phyloP scores from a whole-genome alignment of 768 basidiomycete species.

The Lanmaoa rubissima region DNA sequence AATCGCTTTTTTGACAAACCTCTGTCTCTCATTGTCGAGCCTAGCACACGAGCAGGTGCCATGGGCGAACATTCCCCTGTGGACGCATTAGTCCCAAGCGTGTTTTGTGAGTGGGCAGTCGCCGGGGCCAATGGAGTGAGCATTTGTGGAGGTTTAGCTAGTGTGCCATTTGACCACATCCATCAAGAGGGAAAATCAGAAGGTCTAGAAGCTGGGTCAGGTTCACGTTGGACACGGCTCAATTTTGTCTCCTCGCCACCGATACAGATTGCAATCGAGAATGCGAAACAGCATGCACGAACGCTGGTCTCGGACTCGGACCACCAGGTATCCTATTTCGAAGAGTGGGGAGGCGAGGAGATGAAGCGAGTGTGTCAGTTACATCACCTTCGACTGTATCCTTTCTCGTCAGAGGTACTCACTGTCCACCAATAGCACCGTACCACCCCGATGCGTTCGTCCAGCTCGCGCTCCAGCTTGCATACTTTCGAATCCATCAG shows the following conservation, averaged over 20 bases:
- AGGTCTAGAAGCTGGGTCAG: conserved; percentile 9
- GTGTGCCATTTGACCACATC: conserved; percentile 12
- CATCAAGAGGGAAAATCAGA: background rate
- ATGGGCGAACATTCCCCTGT: conserved; percentile 90
- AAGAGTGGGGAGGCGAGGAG: conserved; percentile 83
- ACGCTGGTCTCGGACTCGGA: conserved; percentile 76
- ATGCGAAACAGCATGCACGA: conserved; percentile 56
- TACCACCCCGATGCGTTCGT: conserved; percentile 79
- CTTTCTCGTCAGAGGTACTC: background rate
- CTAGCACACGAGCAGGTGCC: conserved; percentile 79
- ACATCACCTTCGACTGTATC: background rate
- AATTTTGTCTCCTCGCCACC: conserved; percentile 73
- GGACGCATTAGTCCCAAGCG: conserved; percentile 87
- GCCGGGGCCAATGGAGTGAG: conserved; percentile 25
- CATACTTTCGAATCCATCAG: conserved; percentile 79
- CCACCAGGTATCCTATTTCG: conserved; percentile 77
- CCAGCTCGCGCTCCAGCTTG: conserved; percentile 89
- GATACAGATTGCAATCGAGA: conserved; percentile 53
- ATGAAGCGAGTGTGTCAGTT: conserved; percentile 70
- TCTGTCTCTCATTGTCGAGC: conserved; percentile 78
- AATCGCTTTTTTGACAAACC: conserved; percentile 94
- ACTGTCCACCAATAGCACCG: conserved; percentile 37
- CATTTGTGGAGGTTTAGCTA: conserved; percentile 54
- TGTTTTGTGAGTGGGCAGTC: conserved; percentile 80
- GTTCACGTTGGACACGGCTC: conserved; percentile 54